phyloP scores from a whole-genome alignment of 345 rosid genomes.

The Pelargonium nanum region DNA sequence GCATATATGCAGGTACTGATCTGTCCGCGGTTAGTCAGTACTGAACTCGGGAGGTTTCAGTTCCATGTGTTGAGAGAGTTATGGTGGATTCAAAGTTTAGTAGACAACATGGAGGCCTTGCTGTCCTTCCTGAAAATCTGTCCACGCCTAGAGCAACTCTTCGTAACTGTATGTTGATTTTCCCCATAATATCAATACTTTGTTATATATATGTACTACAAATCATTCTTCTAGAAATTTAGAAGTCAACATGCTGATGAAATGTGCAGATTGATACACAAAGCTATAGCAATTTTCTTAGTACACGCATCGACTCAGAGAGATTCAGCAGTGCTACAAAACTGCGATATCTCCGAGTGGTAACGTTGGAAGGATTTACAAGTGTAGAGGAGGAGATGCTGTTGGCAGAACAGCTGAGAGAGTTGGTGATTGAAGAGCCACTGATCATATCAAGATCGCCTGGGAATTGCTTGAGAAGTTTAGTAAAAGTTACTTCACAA shows the following conservation, averaged over 20 bases:
- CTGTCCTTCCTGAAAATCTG: conserved; percentile 9
- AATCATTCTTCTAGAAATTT: no score
- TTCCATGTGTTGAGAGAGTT: conserved; percentile 1
- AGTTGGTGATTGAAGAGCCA: neutral
- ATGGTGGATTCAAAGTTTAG: conserved; percentile 11
- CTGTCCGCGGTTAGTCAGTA: neutral
- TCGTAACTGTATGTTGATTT: conserved; percentile 7
- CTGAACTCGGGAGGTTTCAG: neutral
- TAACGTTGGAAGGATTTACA: neutral
- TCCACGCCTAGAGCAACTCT: conserved; percentile 7
- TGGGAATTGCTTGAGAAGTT: neutral
- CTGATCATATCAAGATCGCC: neutral
- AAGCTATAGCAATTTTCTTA: neutral
- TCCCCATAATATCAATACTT: no score
- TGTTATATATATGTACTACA: no score
- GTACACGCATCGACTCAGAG: neutral
- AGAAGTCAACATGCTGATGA: neutral
- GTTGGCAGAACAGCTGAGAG: neutral
- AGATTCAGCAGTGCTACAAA: neutral
- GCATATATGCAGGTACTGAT: conserved; percentile 10
- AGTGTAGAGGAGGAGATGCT: neutral
- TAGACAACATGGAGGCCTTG: conserved; percentile 5
- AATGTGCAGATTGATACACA: conserved; percentile 4
- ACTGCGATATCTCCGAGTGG: neutral
- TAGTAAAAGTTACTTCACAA: no score